Base-by-base conservation (phyloP, 345 rosid species). In the Salix purpurea region DNA sequence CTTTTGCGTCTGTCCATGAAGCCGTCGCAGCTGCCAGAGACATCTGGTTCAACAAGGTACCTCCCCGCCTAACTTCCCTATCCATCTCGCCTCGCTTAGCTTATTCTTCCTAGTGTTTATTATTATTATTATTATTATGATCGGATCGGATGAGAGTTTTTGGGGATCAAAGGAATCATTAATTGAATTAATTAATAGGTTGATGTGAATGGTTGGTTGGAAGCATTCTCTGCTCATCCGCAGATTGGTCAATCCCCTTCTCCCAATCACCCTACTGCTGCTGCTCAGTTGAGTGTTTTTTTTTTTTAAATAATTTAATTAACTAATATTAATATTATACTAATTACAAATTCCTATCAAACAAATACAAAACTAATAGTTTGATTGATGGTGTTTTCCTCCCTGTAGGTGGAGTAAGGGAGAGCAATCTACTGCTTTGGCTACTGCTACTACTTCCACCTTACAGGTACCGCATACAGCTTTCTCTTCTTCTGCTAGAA, bases 221-320 rank as follows among this genome's bases (percentile, higher is more conserved):
- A 93, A 83, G 98, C 97, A 5, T 96, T 96, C 83, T 78, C 93
- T 23, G 91, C 94, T 75, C 98, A 96, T 82, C 99, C 97, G 81
- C 91, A 80, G 90, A 96, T 96, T 67, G 99, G 96, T 7, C 83
- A 77, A 30, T 74, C 91, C 71, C 81, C 94, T 10, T 71, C 88
- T 39, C 79, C 90, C 5, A 68, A 69, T 13, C 77, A 70, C 52
- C 62, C 68, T 16, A 58, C 77, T 16, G 69, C 87, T 77, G 74
- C 86, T 80, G 87, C 91, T 83, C 87, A 84, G 91, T 89, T 86
- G 30, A 69, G 84, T 75, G 15, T 72, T 32, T 42, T 2, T 42
- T 40, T 2, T 40, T 2, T 7, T 2, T 1, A 28, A 36, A 36
- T 10, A 42, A 42, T 10, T 42, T 10, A 42, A 42, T 42, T 10